A percentile compares a stretch with the other conserved stretches of the same genome.
Evolutionary conservation across 2,329 filamentous ascomycete genomes (phyloP).

Genomic region (Ceratocystis albifundus): DNA sequence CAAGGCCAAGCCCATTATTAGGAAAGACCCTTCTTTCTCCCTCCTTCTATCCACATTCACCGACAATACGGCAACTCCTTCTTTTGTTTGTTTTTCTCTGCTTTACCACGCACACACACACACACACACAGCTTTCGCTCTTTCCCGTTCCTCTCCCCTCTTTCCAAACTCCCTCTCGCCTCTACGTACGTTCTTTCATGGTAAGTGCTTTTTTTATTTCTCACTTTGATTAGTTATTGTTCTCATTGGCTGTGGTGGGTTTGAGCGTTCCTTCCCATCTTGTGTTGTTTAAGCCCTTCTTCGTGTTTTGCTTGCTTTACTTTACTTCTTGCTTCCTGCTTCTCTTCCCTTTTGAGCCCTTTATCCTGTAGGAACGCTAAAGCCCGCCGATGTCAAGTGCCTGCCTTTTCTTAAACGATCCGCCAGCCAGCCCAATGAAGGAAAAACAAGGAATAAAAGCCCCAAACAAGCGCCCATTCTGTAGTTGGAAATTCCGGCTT

Average conservation of each 20-base stretch:
- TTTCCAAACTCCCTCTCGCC: background rate
- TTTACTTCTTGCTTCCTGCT: background rate
- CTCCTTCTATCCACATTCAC: background rate
- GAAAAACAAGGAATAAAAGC: background rate
- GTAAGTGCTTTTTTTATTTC: background rate
- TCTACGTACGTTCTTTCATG: background rate
- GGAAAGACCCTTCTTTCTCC: background rate
- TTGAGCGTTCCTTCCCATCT: background rate
- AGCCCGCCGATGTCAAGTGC: background rate
- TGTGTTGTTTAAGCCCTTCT: background rate
- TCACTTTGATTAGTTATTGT: background rate
- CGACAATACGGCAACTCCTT: background rate
- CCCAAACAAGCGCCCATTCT: constrained; percentile 3
- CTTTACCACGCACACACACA: too few relatives aligned
- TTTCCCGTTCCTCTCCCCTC: background rate
- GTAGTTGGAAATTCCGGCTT: background rate
- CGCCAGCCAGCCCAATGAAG: background rate
- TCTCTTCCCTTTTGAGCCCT: background rate
- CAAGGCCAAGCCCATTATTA: background rate
- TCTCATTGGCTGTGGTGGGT: background rate
- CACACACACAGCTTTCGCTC: background rate
- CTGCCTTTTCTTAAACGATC: constrained; percentile 3
- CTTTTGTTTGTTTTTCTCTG: background rate
- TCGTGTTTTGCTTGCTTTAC: background rate
- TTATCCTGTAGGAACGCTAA: background rate